Conservation (phyloP, 331 rosid genomes). For the Quercus lobata region DNA sequence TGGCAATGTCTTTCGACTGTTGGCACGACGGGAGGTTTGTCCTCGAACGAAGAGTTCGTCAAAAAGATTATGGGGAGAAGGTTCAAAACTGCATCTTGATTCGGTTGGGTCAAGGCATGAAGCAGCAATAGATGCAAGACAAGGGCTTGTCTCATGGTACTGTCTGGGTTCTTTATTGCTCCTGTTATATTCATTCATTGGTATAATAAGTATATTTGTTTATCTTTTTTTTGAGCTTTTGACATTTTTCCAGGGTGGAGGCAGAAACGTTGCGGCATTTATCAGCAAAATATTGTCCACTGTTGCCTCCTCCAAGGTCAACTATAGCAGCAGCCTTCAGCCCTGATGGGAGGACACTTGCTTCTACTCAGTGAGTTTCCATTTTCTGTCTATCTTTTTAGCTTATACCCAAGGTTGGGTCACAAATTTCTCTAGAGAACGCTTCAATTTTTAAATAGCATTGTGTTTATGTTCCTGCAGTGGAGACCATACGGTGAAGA, state of each 20-base stretch:
- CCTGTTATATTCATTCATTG: neutral
- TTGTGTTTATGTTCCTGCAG: slow-evolving; percentile 43
- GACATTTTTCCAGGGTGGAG: slow-evolving; percentile 62
- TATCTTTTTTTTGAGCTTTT: neutral
- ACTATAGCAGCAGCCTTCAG: slow-evolving; percentile 99
- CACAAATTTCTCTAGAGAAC: neutral
- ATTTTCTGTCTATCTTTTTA: slow-evolving; percentile 3
- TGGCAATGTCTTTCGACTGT: slow-evolving; percentile 42
- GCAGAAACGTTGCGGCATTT: slow-evolving; percentile 84
- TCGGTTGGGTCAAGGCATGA: slow-evolving; percentile 26
- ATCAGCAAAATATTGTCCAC: slow-evolving; percentile 86
- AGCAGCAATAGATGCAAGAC: slow-evolving; percentile 37
- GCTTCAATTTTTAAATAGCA: neutral
- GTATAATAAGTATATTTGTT: neutral
- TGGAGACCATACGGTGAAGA: slow-evolving; percentile 97
- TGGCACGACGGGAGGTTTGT: slow-evolving; percentile 48
- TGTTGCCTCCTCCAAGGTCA: slow-evolving; percentile 92
- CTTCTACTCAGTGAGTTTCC: slow-evolving; percentile 87
- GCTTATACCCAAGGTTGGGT: slow-evolving; percentile 2
- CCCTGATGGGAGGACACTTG: slow-evolving; percentile 90
- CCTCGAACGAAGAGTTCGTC: slow-evolving; percentile 34
- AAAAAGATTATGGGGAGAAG: slow-evolving; percentile 35
- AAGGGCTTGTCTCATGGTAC: slow-evolving; percentile 56
- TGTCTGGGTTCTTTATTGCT: neutral
- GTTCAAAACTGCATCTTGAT: slow-evolving; percentile 19